Conservation (phyloP, 495 filamentous ascomycete genomes). For the Hypoxylon intermedium region DNA sequence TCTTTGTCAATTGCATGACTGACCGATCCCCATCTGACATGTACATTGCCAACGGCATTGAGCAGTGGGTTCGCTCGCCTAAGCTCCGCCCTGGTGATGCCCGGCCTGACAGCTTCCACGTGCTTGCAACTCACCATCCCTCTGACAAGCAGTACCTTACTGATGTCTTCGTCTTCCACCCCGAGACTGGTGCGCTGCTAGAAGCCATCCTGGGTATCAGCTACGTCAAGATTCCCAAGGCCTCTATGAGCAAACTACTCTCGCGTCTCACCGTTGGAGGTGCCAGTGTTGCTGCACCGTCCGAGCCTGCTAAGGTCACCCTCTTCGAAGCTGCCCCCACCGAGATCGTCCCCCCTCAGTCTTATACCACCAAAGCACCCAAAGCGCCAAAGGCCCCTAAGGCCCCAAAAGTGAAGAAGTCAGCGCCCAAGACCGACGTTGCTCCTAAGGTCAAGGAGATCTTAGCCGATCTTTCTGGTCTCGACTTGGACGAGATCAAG, state of each 20-base stretch:
- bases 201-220: slow-evolving; percentile 61
- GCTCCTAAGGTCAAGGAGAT: slow-evolving; percentile 35
- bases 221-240: slow-evolving; percentile 54
- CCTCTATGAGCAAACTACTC: slow-evolving; percentile 48
- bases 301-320: slow-evolving; percentile 21
- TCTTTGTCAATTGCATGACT: slow-evolving; percentile 63
- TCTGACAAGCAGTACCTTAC: slow-evolving; percentile 50
- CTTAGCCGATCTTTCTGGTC: slow-evolving; percentile 51
- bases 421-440: slow-evolving; percentile 35
- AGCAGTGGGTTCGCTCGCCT: slow-evolving; percentile 57
- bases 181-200: slow-evolving; percentile 45
- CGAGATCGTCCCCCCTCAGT: slow-evolving; percentile 24
- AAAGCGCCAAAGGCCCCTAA: slow-evolving; percentile 7
- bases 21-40: slow-evolving; percentile 49
- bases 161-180: slow-evolving; percentile 62
- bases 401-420: slow-evolving; percentile 25
- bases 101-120: slow-evolving; percentile 52
- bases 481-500: slow-evolving; percentile 55
- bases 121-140: slow-evolving; percentile 50
- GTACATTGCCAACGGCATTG: slow-evolving; percentile 57
- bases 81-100: slow-evolving; percentile 30
- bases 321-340: slow-evolving; percentile 26
- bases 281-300: slow-evolving; percentile 12
- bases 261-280: slow-evolving; percentile 30
- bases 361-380: background rate